Percentiles rank a stretch among this genome's conserved stretches.
These are phyloP conservation scores for Rosa persica DNA, from an alignment of 306 rosid genomes.

Conservation along the genomic window DNA sequence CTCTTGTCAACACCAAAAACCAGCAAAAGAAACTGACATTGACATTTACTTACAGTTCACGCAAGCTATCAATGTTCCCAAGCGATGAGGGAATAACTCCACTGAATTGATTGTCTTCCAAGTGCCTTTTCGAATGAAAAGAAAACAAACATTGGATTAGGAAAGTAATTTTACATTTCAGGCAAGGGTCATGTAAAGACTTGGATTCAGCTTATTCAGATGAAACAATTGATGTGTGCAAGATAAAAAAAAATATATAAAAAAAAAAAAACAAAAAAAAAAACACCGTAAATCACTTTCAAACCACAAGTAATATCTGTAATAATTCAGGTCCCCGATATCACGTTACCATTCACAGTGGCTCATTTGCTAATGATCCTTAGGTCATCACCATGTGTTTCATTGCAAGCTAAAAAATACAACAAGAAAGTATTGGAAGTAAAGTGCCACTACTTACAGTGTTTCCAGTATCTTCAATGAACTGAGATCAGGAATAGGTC, in stretches of 20 bases:
- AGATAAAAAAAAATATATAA: conserved; percentile 13
- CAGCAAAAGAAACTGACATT: not conserved
- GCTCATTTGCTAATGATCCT: not conserved
- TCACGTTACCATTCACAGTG: not conserved
- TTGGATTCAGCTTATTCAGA: conserved; percentile 27
- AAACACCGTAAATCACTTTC: not conserved
- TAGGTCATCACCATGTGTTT: conserved; percentile 10
- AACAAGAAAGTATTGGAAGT: not conserved
- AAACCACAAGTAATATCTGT: conserved; percentile 9
- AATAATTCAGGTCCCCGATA: conserved; percentile 6
- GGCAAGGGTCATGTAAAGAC: conserved; percentile 10
- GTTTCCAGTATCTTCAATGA: conserved; percentile 57
- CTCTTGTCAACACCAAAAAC: not conserved
- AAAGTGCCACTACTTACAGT: conserved; percentile 57
- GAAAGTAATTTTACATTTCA: conserved; percentile 19
- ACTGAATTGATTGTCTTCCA: conserved; percentile 74
- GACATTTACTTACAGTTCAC: conserved; percentile 63
- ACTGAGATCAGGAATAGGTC: conserved; percentile 77
- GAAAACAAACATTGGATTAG: conserved; percentile 9
- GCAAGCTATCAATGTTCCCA: conserved; percentile 56
- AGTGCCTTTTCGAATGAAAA: conserved; percentile 47
- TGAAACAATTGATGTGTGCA: conserved; percentile 1
- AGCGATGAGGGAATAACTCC: conserved; percentile 84
- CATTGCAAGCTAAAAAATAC: conserved; percentile 14
- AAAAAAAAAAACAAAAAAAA: not conserved